These are phyloP conservation scores for Phytophthora meadii DNA, from an alignment of 352 stramenopile genomes.

Conservation along the genomic window DNA sequence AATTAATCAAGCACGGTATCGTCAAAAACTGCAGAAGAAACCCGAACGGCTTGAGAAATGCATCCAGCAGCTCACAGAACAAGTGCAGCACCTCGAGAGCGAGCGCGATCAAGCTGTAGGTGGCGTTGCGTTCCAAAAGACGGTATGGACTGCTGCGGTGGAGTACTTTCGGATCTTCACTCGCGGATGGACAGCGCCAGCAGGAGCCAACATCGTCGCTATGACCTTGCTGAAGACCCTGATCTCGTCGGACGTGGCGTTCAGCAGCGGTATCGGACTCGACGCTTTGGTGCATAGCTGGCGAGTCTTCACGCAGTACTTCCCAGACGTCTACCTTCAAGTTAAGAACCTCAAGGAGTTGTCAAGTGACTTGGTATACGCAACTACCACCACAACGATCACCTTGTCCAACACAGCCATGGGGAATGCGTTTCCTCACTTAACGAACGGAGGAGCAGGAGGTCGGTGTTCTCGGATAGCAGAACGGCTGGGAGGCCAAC, in stretches of 20 bases:
- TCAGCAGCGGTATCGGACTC: neutral
- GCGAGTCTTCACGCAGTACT: neutral
- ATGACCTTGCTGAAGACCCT: neutral
- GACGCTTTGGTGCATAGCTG: neutral
- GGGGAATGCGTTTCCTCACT: neutral
- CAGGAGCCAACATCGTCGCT: neutral
- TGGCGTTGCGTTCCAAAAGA: neutral
- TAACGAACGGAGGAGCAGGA: neutral
- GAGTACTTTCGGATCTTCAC: neutral
- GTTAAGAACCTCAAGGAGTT: neutral
- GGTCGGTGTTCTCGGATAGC: neutral
- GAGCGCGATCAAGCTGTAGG: neutral
- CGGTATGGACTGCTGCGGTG: neutral
- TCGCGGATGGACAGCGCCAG: neutral
- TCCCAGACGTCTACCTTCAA: neutral
- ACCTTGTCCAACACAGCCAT: neutral
- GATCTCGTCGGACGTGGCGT: conserved; percentile 1
- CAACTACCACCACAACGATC: neutral
- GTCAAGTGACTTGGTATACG: neutral
- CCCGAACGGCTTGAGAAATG: neutral
- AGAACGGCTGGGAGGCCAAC: neutral
- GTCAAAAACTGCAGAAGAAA: neutral
- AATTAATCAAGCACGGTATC: conserved; percentile 2
- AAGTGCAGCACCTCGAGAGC: neutral
- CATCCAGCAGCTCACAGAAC: neutral